Evolutionary conservation across 495 filamentous ascomycete genomes (phyloP).

Genomic region (Rusavskia elegans): DNA sequence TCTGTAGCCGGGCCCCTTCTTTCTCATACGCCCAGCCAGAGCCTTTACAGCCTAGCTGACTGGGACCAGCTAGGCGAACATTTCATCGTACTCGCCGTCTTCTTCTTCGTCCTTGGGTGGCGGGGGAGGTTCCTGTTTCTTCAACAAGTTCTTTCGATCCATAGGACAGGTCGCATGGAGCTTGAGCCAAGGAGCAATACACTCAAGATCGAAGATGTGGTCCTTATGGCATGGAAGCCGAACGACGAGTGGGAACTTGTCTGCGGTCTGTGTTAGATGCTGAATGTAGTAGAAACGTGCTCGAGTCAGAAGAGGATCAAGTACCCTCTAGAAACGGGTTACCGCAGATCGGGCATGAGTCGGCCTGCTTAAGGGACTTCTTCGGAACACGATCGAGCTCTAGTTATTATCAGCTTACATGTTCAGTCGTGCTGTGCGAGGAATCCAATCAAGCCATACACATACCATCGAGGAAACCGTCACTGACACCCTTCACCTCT

Average conservation of each 20-base stretch:
- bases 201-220: constrained; percentile 86
- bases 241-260: constrained; percentile 67
- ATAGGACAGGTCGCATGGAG: constrained; percentile 81
- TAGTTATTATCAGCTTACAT: constrained; percentile 7
- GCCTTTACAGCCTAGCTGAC: no score
- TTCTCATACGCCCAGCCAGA: no score
- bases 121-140: constrained; percentile 47
- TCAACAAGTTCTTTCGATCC: constrained; percentile 63
- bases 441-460: neutral
- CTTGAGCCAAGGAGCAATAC: constrained; percentile 82
- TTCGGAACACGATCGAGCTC: constrained; percentile 67
- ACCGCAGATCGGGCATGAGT: constrained; percentile 74
- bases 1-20: no score
- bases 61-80: constrained; percentile 40
- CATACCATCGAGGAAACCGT: constrained; percentile 58
- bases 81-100: constrained; percentile 46
- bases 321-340: constrained; percentile 66
- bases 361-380: constrained; percentile 44
- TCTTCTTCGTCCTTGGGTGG: constrained; percentile 26
- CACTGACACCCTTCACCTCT: constrained; percentile 56
- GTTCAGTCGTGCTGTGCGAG: neutral
- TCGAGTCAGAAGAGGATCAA: constrained; percentile 7
- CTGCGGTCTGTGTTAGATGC: constrained; percentile 13
- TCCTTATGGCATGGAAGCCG: constrained; percentile 66
- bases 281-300: neutral